phyloP scores from a whole-genome alignment of 1,284 basidiomycete genomes.

The Tranzscheliella williamsii region DNA sequence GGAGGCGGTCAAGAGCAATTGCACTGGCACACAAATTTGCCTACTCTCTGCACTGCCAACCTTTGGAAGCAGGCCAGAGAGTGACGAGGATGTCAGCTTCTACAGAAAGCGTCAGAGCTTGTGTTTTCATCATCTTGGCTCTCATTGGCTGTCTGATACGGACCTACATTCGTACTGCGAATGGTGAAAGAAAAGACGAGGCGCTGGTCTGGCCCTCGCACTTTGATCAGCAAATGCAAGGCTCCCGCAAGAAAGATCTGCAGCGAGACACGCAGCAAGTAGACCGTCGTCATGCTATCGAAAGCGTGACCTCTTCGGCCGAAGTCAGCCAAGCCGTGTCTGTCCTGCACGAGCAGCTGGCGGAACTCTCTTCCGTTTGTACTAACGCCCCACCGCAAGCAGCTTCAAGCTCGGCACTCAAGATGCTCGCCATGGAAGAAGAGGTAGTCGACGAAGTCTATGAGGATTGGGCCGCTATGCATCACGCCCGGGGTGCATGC shows the following conservation, averaged over 20 bases:
- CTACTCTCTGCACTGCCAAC: too few relatives aligned
- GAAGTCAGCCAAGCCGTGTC: constrained; percentile 28
- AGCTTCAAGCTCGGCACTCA: too few relatives aligned
- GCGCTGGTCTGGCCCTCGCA: constrained; percentile 27
- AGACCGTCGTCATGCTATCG: not conserved
- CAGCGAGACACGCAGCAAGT: not conserved
- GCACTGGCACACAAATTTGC: too few relatives aligned
- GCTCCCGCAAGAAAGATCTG: not conserved
- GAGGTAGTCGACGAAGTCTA: constrained; percentile 20
- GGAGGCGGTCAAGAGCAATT: too few relatives aligned
- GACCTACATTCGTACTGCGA: constrained; percentile 34
- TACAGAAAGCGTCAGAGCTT: constrained; percentile 22
- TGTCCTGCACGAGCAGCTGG: constrained; percentile 25
- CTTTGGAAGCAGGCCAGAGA: too few relatives aligned
- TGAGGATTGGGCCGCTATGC: constrained; percentile 38
- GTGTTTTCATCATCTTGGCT: constrained; percentile 25
- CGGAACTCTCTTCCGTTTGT: too few relatives aligned
- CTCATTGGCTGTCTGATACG: constrained; percentile 30
- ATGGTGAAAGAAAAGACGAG: constrained; percentile 36
- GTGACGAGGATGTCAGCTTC: too few relatives aligned
- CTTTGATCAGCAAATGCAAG: constrained; percentile 10
- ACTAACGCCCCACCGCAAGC: too few relatives aligned
- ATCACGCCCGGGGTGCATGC: constrained; percentile 22
- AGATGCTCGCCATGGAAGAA: not conserved
- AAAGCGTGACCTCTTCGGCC: constrained; percentile 28